These are phyloP conservation scores for Vigna reflexopilosa DNA, from an alignment of 306 rosid species.

Conservation along the genomic window DNA sequence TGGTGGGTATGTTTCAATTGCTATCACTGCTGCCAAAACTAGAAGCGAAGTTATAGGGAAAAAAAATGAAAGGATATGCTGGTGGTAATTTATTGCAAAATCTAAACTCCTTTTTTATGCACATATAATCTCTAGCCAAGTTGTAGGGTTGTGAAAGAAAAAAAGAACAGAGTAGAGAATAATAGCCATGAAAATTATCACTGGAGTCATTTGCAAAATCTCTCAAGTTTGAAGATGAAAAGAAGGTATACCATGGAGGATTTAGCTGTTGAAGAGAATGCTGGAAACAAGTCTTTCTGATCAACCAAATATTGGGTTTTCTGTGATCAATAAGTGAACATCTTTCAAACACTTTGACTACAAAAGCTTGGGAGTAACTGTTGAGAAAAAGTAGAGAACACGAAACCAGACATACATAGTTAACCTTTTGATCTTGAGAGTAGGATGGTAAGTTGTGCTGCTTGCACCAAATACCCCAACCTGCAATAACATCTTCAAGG, in stretches of 20 bases:
- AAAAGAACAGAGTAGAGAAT: background rate
- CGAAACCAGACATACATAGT: conserved; percentile 16
- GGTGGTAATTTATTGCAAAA: conserved; percentile 43
- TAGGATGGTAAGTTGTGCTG: conserved; percentile 41
- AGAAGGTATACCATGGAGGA: conserved; percentile 45
- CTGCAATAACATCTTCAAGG: conserved; percentile 63
- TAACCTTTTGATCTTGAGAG: conserved; percentile 50
- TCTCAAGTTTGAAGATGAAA: conserved; percentile 16
- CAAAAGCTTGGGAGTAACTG: background rate
- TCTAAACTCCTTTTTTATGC: conserved; percentile 23
- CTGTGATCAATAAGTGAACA: conserved; percentile 36
- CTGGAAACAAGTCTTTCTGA: conserved; percentile 39
- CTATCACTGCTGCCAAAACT: conserved; percentile 4
- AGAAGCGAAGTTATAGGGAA: conserved; percentile 9
- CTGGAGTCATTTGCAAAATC: background rate
- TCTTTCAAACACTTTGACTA: conserved; percentile 18
- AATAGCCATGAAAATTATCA: background rate
- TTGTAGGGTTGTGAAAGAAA: background rate
- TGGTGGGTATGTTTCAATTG: conserved; percentile 7
- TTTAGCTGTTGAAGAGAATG: conserved; percentile 43
- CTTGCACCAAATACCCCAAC: conserved; percentile 56
- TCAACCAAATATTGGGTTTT: conserved; percentile 43
- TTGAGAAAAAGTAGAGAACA: conserved; percentile 22
- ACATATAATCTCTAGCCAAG: conserved; percentile 11
- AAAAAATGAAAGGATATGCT: conserved; percentile 29